Base-by-base conservation (phyloP, 768 basidiomycete genomes). In the Chalciporus sphaerocephalus region DNA sequence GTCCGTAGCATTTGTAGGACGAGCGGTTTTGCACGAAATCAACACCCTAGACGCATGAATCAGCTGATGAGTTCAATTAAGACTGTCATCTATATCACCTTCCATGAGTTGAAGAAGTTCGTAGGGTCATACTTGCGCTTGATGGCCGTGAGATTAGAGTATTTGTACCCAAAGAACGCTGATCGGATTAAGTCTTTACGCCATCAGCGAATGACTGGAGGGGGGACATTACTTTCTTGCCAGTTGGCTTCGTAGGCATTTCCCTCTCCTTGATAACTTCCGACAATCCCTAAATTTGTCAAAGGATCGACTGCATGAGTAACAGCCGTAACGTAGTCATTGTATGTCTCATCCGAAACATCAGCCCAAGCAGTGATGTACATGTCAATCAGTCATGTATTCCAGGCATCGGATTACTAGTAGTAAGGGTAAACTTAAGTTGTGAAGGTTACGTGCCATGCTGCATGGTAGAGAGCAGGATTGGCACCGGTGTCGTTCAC, bases 401-500 rank as follows among this genome's bases (percentile, higher is more conserved):
- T 11, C 24, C 24, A 25, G 11, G 5, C 7, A 25, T 5, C 24
- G 15, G 28, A 28, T 11, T 13, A n/a, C n/a, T n/a, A n/a, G n/a
- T n/a, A n/a, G n/a, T n/a, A 12, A 13, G 10, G 28, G 15, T 10
- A 13, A 32, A 49, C 50, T 6, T 24, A 59, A 50, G 16, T 36
- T 1, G 22, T 16, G 23, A 38, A 52, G 2, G 47, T 24, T 13
- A 59, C 46, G 13, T 50, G 48, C 50, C 50, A 55, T 1, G 57
- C 37, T 7, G 53, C 50, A 9, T 46, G 35, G 16, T 59, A 59
- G 5, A 56, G 40, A 16, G 45, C 53, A 9, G 57, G 57, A 27
- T 58, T 58, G 1, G 53, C 56, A 2, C 46, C 56, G 1, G 56
- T 52, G 27, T 47, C 49, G n/a, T 58, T 49, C 7, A 38, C 43